A percentile compares a stretch with the other conserved stretches of the same genome.
These are phyloP conservation scores for Datisca glomerata DNA, from an alignment of 306 rosid genomes.

Conservation along the genomic window DNA sequence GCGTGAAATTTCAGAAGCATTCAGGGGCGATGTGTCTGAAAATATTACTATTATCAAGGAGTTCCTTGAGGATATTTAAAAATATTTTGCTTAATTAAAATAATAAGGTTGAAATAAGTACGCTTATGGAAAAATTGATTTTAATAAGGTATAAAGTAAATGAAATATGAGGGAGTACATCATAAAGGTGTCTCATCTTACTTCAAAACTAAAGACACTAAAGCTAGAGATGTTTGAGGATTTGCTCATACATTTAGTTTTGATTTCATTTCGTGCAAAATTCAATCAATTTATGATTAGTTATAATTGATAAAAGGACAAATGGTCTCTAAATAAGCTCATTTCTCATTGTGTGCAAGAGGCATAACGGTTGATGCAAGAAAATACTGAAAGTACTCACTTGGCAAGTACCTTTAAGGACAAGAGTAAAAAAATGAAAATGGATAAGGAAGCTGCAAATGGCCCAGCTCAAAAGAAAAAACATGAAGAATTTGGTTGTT, in stretches of 20 bases:
- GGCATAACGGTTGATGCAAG: neutral
- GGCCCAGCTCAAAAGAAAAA: neutral
- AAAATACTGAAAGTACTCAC: constrained; percentile 6
- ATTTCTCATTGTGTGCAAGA: constrained; percentile 3
- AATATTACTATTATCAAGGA: no score
- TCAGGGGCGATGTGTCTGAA: no score
- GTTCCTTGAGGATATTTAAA: no score
- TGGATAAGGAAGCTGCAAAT: neutral
- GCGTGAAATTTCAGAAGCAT: no score
- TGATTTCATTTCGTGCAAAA: neutral
- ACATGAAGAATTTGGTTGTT: neutral
- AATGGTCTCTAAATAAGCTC: neutral
- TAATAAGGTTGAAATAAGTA: neutral
- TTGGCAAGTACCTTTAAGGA: neutral
- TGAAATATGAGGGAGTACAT: neutral
- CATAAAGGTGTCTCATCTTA: no score
- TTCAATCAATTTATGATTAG: neutral
- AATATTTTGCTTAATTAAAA: no score
- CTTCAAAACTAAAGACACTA: constrained; percentile 13
- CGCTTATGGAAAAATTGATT: neutral
- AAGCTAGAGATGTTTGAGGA: neutral
- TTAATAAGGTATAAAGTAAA: neutral
- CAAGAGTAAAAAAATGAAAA: neutral
- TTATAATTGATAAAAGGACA: neutral
- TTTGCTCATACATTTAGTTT: neutral